phyloP scores from a whole-genome alignment of 805 yeast species.

The Yarrowia keelungensis region DNA sequence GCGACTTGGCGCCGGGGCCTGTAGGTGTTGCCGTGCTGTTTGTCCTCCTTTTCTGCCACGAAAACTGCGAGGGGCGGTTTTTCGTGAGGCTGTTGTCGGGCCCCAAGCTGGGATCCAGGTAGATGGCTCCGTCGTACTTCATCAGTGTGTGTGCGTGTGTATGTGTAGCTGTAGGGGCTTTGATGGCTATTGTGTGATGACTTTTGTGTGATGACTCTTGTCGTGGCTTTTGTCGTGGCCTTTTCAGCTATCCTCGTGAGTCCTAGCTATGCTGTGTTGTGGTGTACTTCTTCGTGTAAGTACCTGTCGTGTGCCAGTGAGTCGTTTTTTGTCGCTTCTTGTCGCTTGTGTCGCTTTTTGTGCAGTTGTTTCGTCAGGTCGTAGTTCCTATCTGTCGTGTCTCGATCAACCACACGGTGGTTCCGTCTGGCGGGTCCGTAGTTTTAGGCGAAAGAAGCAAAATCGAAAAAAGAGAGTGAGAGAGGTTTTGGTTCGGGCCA shows the following conservation, averaged over 20 bases:
- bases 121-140: constrained; percentile 38
- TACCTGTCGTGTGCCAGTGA: no score
- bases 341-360: no score
- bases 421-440: not conserved
- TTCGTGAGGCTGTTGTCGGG: constrained; percentile 1
- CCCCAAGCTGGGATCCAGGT: constrained; percentile 27
- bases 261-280: no score
- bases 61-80: not conserved
- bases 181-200: no score
- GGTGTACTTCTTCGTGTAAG: no score
- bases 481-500: constrained; percentile 3
- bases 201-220: no score
- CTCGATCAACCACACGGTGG: no score
- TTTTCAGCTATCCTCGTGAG: no score
- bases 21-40: not conserved
- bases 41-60: constrained; percentile 6
- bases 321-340: no score
- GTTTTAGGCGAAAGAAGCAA: not conserved
- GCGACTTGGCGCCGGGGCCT: not conserved
- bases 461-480: constrained; percentile 1
- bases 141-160: not conserved
- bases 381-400: no score
- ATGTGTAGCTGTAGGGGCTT: not conserved
- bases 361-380: no score
- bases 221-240: no score